Evolutionary conservation across 1,139 yeast genomes (phyloP), one percentile per base, ranked within the genome.

Genomic region (Geotrichum bryndzae): DNA sequence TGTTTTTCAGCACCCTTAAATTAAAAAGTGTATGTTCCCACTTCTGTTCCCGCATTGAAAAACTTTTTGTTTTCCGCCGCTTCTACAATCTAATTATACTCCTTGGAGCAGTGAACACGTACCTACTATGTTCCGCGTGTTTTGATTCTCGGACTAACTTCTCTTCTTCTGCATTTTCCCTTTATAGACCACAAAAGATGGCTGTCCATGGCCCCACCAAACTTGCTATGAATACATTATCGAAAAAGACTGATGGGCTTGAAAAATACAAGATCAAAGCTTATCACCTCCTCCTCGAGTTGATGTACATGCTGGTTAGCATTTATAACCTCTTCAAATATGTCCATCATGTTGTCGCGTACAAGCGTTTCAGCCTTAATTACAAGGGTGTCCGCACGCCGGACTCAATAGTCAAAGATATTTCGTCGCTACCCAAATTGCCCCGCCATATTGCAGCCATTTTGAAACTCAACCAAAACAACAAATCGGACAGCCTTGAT

Each of bases 391-490:
- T 22, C 65, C 85, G 86, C 68, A 85, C 96, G 2, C 97, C 98
- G 0, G 91, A 88, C 68, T 79, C 91, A 64, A 90, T 94, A 66
- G 84, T 96, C 66, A 87, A 87, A 65, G 99, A 95, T 74, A 91
- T 91, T 53, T 79, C 80, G 64, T 82, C 83, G 68, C 76, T 94
- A 63, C 71, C 80, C 56, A 95, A 94, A 73, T 81, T 91, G 52
- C 99, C 99, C 2, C 82, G 81, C 66, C 81, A 88, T 60, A 70
- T 94, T 31, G 87, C 96, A 8, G 85, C 89, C 45, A 84, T 94
- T 23, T 76, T 94, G 64, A 86, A 84, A 67, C 80, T 86, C 70
- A 18, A 41, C 48, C 84, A 84, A 68, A 83, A 87, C 54, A 91
- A 84, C 60, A 94, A 87, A 67, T 95, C 88, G 70, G 91, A 88